Base-by-base conservation (phyloP, 2,329 filamentous ascomycete species). In the Pestalotiopsis sp. region DNA sequence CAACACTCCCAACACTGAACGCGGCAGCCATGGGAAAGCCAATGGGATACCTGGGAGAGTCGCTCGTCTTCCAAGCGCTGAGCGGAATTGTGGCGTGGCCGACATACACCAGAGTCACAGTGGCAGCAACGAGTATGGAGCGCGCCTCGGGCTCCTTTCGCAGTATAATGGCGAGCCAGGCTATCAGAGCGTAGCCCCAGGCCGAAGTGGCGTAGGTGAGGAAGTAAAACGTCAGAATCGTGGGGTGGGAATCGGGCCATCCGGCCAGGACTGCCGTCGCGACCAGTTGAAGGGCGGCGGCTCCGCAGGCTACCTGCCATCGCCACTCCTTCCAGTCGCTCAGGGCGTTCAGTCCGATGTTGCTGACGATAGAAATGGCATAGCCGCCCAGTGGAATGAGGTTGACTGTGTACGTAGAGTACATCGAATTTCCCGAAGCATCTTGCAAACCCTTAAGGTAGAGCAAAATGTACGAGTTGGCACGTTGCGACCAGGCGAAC, bases 261-360 rank as follows among this genome's bases (percentile, higher is more conserved):
- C 69, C 76, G 27, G 77, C 77, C 3, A 81, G 73, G 0, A 81
- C 78, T 2, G 75, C 71, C 1, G 80, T 73, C 64, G 79, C 76
- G 11, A 80, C 65, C 2, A 76, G 74, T 25, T 64, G 62, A 3
- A 64, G 14, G 23, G 11, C 41, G n/a, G 62, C 62, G 6, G 62
- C 41, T 14, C 74, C 77, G 14, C 76, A 72, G 58, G 76, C 78
- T 31, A 81, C 74, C 68, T 81, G 80, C 80, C 80, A 81, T 7
- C 79, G 76, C 79, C 80, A 81, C 27, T 75, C 76, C 69, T 80
- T 81, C 76, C 76, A 76, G 67, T 81, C 80, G 0, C 79, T 79
- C 0, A 81, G 58, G 4, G 76, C 76, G 64, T 81, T 81, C 13
- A 81, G 70, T 1, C 74, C 74, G 13, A 81, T 69, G 25, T 77